Percentiles rank a stretch among this genome's conserved stretches.
Conservation (phyloP, 495 filamentous ascomycete species). For the Xylaria scruposa region DNA sequence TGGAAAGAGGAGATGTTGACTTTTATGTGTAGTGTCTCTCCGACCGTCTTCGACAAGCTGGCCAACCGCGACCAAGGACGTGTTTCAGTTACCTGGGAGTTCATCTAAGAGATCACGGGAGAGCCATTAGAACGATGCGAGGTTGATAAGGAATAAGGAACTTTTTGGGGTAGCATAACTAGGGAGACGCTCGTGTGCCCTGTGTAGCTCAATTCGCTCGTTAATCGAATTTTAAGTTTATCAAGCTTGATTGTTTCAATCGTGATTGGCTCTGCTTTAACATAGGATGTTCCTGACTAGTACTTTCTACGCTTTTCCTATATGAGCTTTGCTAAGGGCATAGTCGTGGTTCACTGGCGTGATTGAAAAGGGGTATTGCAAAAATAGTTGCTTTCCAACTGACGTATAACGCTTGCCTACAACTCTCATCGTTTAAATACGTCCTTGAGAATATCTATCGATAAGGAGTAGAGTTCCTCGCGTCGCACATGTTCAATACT, state of each 20-base stretch:
- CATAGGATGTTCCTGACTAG: background rate
- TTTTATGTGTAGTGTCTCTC: conserved; percentile 39
- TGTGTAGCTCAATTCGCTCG: conserved; percentile 2
- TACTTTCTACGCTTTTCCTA: background rate
- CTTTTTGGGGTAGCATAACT: background rate
- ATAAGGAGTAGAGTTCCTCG: conserved; percentile 21
- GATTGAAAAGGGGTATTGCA: no score
- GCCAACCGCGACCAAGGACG: conserved; percentile 42
- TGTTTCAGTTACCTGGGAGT: conserved; percentile 46
- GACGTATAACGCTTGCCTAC: no score
- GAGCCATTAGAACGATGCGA: background rate
- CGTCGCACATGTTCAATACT: conserved; percentile 18
- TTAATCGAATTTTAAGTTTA: background rate
- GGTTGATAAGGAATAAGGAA: background rate
- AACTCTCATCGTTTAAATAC: background rate
- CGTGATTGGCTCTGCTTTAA: background rate
- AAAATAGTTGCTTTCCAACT: background rate
- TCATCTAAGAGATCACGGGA: conserved; percentile 18
- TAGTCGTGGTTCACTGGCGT: no score
- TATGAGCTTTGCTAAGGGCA: background rate
- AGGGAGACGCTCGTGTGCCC: background rate
- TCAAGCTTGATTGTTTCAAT: background rate
- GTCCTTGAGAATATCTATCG: conserved; percentile 15
- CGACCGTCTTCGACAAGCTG: conserved; percentile 52
- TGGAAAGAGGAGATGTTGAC: background rate